Percentiles rank a stretch among this genome's conserved stretches.
These are phyloP conservation scores for Chrysoporthe deuterocubensis DNA, from an alignment of 2,329 filamentous ascomycete species.

Conservation along the genomic window DNA sequence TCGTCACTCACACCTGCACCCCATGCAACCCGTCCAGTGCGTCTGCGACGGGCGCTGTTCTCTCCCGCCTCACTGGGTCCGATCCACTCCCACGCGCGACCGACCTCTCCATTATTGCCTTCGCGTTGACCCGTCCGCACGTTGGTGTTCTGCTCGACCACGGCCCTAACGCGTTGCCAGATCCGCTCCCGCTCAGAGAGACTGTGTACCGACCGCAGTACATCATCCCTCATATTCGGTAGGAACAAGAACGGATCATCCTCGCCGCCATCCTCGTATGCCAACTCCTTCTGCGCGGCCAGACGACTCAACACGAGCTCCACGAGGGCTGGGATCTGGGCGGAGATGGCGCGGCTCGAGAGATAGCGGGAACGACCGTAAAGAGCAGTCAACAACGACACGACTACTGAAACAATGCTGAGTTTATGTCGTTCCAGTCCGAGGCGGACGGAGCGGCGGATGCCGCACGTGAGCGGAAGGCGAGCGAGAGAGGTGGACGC, in stretches of 20 bases:
- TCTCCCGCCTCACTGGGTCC: conserved; percentile 56
- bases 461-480: conserved; percentile 81
- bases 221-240: conserved; percentile 88
- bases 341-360: conserved; percentile 66
- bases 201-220: conserved; percentile 80
- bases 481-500: conserved; percentile 88
- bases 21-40: conserved; percentile 57
- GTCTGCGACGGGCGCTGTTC: conserved; percentile 46
- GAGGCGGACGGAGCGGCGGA: conserved; percentile 78
- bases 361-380: conserved; percentile 70
- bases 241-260: conserved; percentile 83
- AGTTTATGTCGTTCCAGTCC: conserved; percentile 86
- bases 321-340: conserved; percentile 81
- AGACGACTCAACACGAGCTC: conserved; percentile 83
- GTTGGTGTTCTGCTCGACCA: conserved; percentile 94
- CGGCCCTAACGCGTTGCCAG: conserved; percentile 80
- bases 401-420: conserved; percentile 71
- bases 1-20: conserved; percentile 42
- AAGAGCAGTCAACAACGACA: conserved; percentile 52
- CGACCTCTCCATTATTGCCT: conserved; percentile 67
- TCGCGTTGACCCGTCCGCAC: conserved; percentile 76
- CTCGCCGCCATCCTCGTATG: conserved; percentile 69
- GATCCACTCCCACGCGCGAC: conserved; percentile 73
- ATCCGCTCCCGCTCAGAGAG: conserved; percentile 76
- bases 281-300: conserved; percentile 81